These are phyloP conservation scores for Solanum virginianum DNA, from an alignment of 257 asterid genomes.

Conservation along the genomic window DNA sequence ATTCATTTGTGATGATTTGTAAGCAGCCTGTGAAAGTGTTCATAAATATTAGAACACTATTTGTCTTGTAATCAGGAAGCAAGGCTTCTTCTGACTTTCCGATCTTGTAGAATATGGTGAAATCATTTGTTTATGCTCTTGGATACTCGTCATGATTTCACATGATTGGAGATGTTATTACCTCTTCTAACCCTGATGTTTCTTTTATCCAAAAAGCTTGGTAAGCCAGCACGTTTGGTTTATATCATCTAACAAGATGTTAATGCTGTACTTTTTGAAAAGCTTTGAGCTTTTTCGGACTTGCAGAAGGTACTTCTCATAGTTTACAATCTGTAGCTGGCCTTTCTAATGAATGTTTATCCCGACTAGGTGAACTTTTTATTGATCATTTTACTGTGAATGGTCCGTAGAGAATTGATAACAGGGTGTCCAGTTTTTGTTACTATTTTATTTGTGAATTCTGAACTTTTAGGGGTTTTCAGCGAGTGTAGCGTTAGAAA, in stretches of 20 bases:
- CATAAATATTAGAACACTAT: background rate
- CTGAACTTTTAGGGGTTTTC: background rate
- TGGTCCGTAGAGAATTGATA: background rate
- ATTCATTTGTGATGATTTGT: constrained; percentile 11
- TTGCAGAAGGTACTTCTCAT: background rate
- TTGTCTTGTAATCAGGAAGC: background rate
- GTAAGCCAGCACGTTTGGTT: background rate
- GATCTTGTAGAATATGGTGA: background rate
- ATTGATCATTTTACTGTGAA: background rate
- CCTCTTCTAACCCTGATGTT: background rate
- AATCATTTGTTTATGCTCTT: background rate
- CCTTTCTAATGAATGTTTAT: background rate
- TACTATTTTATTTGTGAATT: background rate
- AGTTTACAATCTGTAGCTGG: background rate
- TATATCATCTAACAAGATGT: background rate
- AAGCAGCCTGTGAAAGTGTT: constrained; percentile 12
- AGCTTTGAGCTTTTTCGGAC: background rate
- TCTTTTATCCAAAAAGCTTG: background rate
- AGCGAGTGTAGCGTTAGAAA: background rate
- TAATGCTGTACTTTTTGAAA: background rate
- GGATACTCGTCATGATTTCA: background rate
- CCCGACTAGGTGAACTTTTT: background rate
- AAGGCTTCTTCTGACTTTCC: background rate
- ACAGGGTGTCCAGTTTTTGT: no score
- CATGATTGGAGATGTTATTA: background rate